Percentiles rank a stretch among this genome's conserved stretches.
Evolutionary conservation across 108 stramenopile genomes (phyloP).

Genomic region (Pseudonitzschia multistriata): DNA sequence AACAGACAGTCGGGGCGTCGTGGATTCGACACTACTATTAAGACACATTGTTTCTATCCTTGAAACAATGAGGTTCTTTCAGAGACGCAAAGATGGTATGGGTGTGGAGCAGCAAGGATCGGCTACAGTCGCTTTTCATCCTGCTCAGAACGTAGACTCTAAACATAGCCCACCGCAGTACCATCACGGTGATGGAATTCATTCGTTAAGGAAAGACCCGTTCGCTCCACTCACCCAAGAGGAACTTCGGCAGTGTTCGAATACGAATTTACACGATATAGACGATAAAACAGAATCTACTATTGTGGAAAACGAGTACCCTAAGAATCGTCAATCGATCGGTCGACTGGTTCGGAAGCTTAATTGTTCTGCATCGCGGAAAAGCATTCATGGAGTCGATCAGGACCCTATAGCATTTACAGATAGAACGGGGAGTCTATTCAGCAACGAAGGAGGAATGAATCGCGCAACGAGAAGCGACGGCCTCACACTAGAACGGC

Average conservation of each 20-base stretch:
- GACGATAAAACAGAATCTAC: background rate
- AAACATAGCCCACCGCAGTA: background rate
- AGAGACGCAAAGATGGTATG: background rate
- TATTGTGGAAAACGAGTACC: background rate
- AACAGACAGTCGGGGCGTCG: too few relatives aligned
- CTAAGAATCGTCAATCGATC: slow-evolving; percentile 5
- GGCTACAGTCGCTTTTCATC: background rate
- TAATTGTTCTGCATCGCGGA: slow-evolving; percentile 6
- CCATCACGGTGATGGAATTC: background rate
- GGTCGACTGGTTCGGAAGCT: slow-evolving; percentile 4
- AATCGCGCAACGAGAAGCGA: background rate
- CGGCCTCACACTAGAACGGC: too few relatives aligned
- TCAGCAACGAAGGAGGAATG: background rate
- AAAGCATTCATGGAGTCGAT: background rate
- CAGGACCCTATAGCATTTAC: too few relatives aligned
- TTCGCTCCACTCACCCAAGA: background rate
- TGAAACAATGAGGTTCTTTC: background rate
- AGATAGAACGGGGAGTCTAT: background rate
- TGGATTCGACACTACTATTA: too few relatives aligned
- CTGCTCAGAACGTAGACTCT: background rate
- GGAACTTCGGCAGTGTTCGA: background rate
- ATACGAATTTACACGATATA: background rate
- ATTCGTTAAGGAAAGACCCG: background rate
- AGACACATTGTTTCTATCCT: too few relatives aligned
- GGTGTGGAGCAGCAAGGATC: background rate